phyloP scores from a whole-genome alignment of 2,329 filamentous ascomycete genomes.

The Arthroderma sp. region DNA sequence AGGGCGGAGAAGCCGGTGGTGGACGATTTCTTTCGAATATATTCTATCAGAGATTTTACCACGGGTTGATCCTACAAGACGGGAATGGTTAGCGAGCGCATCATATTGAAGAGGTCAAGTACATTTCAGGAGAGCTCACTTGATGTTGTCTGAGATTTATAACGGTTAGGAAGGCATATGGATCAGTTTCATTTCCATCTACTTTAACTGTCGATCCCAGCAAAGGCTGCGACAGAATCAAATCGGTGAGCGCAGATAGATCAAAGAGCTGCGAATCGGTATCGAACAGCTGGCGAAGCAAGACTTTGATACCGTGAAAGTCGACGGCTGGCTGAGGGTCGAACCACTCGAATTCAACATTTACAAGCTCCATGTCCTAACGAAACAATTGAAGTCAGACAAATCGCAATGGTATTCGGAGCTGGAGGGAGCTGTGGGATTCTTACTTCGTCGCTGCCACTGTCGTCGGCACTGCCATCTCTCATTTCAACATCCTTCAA shows the following conservation, averaged over 20 bases:
- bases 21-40: constrained; percentile 47
- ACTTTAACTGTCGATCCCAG: constrained; percentile 94
- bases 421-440: neutral
- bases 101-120: neutral
- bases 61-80: constrained; percentile 49
- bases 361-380: constrained; percentile 78
- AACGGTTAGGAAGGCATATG: constrained; percentile 83
- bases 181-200: constrained; percentile 84
- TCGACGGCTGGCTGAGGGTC: constrained; percentile 81
- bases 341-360: constrained; percentile 98
- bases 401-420: constrained; percentile 6
- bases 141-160: constrained; percentile 69
- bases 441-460: constrained; percentile 27
- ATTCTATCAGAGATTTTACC: constrained; percentile 56
- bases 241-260: constrained; percentile 69
- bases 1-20: constrained; percentile 46
- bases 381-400: constrained; percentile 3
- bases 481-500: constrained; percentile 32
- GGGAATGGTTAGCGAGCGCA: constrained; percentile 1
- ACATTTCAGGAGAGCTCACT: constrained; percentile 19
- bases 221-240: constrained; percentile 73
- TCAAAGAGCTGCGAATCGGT: constrained; percentile 75
- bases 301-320: constrained; percentile 85
- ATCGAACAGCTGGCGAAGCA: constrained; percentile 85
- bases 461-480: constrained; percentile 28